Evolutionary conservation across 2,329 filamentous ascomycete species (phyloP).

Genomic region (Aureobasidium uvarum): DNA sequence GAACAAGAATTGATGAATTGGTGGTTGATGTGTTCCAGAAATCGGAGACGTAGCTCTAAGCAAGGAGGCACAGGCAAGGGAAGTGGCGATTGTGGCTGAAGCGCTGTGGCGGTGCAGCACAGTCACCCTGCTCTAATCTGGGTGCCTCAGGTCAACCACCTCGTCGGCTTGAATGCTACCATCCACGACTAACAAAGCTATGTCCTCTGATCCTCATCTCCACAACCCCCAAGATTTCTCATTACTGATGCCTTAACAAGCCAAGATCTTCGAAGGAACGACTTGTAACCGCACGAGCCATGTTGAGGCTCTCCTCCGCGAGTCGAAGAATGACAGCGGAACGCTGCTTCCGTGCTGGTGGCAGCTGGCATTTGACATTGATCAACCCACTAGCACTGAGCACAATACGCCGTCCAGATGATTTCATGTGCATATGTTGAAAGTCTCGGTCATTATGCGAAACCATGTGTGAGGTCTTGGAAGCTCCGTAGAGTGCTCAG

Average conservation of each 20-base stretch:
- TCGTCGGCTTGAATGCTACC: background rate
- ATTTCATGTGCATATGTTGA: too few relatives aligned
- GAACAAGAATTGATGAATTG: background rate
- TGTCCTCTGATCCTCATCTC: background rate
- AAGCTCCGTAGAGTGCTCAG: background rate
- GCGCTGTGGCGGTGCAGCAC: background rate
- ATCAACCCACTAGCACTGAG: background rate
- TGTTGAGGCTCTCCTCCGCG: background rate
- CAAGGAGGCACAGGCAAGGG: background rate
- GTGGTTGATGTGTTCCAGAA: constrained; percentile 7
- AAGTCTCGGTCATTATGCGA: background rate
- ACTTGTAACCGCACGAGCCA: constrained; percentile 3
- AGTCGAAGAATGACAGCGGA: constrained; percentile 12
- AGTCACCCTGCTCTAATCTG: background rate
- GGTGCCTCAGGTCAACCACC: background rate
- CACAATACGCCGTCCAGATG: background rate
- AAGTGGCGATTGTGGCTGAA: background rate
- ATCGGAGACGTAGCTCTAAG: constrained; percentile 13
- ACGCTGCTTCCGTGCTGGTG: background rate
- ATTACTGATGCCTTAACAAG: background rate
- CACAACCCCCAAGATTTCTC: background rate
- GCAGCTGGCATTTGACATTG: background rate
- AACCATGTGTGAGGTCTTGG: background rate
- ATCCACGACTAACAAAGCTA: background rate
- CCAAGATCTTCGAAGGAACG: constrained; percentile 6